phyloP scores from a whole-genome alignment of 2,329 filamentous ascomycete genomes.

The Clarireedia monteithiana region DNA sequence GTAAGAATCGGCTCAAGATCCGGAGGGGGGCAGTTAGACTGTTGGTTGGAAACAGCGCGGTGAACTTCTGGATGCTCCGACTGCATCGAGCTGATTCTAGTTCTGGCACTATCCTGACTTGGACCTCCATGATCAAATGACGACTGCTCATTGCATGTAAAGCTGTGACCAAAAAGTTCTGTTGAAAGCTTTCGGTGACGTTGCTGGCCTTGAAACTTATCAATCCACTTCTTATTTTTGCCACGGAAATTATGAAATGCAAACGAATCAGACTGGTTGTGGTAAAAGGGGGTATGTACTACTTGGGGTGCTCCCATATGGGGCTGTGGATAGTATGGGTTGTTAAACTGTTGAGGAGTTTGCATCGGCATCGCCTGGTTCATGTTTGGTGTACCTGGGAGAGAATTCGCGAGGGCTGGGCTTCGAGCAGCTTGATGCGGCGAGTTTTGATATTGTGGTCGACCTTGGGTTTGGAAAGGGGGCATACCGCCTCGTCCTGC shows the following conservation, averaged over 20 bases:
- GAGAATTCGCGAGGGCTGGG: slow-evolving; percentile 56
- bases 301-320: slow-evolving; percentile 37
- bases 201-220: slow-evolving; percentile 23
- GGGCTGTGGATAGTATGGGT: slow-evolving; percentile 28
- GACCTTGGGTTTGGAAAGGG: slow-evolving; percentile 38
- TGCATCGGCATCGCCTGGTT: slow-evolving; percentile 58
- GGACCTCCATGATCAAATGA: slow-evolving; percentile 16
- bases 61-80: slow-evolving; percentile 15
- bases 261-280: slow-evolving; percentile 13
- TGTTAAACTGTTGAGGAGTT: slow-evolving; percentile 40
- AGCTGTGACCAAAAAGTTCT: slow-evolving; percentile 22
- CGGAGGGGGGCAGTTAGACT: slow-evolving; percentile 2
- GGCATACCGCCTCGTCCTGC: slow-evolving; percentile 45
- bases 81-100: slow-evolving; percentile 14
- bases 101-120: slow-evolving; percentile 15
- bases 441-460: slow-evolving; percentile 51
- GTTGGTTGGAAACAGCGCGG: slow-evolving; percentile 15
- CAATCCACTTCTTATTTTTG: slow-evolving; percentile 17
- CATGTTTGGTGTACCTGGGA: slow-evolving; percentile 65
- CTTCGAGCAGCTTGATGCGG: slow-evolving; percentile 57
- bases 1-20: slow-evolving; percentile 4
- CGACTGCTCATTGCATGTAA: slow-evolving; percentile 16
- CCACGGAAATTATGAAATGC: slow-evolving; percentile 9
- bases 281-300: slow-evolving; percentile 39
- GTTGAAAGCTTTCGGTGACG: slow-evolving; percentile 19